These are phyloP conservation scores for Corynespora cassiicola DNA, from an alignment of 2,329 filamentous ascomycete genomes.

Conservation along the genomic window DNA sequence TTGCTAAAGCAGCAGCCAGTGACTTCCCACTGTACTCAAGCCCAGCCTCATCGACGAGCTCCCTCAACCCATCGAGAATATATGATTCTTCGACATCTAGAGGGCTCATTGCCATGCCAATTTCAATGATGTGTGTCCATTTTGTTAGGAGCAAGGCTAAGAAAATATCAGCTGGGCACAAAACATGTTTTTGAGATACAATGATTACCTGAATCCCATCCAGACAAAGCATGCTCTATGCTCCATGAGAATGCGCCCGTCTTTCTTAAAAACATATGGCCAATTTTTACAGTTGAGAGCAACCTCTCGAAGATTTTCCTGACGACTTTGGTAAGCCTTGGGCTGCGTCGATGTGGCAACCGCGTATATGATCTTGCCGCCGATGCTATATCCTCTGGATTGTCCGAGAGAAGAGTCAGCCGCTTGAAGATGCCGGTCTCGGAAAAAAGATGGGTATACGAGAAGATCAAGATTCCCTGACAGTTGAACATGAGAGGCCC, in stretches of 20 bases:
- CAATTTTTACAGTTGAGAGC: slow-evolving; percentile 30
- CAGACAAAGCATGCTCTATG: slow-evolving; percentile 42
- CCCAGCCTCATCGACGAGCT: slow-evolving; percentile 30
- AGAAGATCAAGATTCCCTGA: slow-evolving; percentile 40
- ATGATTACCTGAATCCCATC: slow-evolving; percentile 38
- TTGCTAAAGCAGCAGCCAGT: slow-evolving; percentile 26
- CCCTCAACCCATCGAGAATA: slow-evolving; percentile 29
- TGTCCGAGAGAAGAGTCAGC: slow-evolving; percentile 34
- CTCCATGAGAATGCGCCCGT: slow-evolving; percentile 41
- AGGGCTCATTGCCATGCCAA: slow-evolving; percentile 13
- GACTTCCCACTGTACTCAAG: slow-evolving; percentile 18
- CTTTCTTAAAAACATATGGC: slow-evolving; percentile 35
- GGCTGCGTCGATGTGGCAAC: slow-evolving; percentile 25
- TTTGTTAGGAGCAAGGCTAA: slow-evolving; percentile 39
- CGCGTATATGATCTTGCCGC: slow-evolving; percentile 30
- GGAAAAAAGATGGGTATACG: slow-evolving; percentile 37
- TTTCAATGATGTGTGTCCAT: slow-evolving; percentile 40
- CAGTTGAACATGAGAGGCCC: slow-evolving; percentile 43
- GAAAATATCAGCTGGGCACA: neutral
- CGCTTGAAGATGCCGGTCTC: slow-evolving; percentile 35
- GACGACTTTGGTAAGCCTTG: slow-evolving; percentile 33
- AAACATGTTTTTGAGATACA: slow-evolving; percentile 1
- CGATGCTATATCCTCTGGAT: slow-evolving; percentile 24
- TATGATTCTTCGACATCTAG: slow-evolving; percentile 26
- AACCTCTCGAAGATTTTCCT: slow-evolving; percentile 34